A percentile compares a stretch with the other conserved stretches of the same genome.
Conservation (phyloP, 225 moss, liverwort and hornwort species). For the Rhytidiadelphus loreus region DNA sequence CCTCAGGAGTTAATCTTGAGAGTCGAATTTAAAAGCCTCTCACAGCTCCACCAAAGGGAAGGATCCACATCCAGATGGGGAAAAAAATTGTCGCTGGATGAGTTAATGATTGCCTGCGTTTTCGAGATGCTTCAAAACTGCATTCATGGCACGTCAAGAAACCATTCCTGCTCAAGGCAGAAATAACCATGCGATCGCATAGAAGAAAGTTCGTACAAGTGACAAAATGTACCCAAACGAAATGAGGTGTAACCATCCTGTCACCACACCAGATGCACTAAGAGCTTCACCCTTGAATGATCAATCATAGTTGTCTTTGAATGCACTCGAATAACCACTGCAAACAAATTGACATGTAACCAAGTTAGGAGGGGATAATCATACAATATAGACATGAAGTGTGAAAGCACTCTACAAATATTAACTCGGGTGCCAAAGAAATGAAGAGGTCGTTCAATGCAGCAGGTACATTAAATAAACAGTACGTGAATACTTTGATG, state of each 20-base stretch:
- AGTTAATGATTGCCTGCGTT: slow-evolving; percentile 13
- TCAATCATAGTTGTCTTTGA: neutral
- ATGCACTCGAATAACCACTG: slow-evolving; percentile 27
- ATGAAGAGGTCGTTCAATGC: neutral
- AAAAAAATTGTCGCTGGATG: neutral
- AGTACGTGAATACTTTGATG: neutral
- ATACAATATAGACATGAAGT: neutral
- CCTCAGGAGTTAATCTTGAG: slow-evolving; percentile 13
- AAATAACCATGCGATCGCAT: neutral
- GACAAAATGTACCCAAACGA: slow-evolving; percentile 8
- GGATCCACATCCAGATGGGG: neutral
- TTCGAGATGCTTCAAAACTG: slow-evolving; percentile 22
- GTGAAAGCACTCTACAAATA: neutral
- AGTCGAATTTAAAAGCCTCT: neutral
- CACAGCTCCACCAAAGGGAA: slow-evolving; percentile 4
- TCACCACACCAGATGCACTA: slow-evolving; percentile 1
- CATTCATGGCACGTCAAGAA: slow-evolving; percentile 6
- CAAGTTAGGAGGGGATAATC: neutral
- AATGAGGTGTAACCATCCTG: slow-evolving; percentile 10
- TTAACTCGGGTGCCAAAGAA: neutral
- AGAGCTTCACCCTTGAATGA: slow-evolving; percentile 12
- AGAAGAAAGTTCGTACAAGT: slow-evolving; percentile 3
- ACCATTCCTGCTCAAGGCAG: slow-evolving; percentile 14
- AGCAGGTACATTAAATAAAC: neutral
- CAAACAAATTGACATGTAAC: neutral